Percentiles rank a stretch among this genome's conserved stretches.
phyloP scores from a whole-genome alignment of 225 moss, liverwort and hornwort genomes.

The Anthoceros angustus region DNA sequence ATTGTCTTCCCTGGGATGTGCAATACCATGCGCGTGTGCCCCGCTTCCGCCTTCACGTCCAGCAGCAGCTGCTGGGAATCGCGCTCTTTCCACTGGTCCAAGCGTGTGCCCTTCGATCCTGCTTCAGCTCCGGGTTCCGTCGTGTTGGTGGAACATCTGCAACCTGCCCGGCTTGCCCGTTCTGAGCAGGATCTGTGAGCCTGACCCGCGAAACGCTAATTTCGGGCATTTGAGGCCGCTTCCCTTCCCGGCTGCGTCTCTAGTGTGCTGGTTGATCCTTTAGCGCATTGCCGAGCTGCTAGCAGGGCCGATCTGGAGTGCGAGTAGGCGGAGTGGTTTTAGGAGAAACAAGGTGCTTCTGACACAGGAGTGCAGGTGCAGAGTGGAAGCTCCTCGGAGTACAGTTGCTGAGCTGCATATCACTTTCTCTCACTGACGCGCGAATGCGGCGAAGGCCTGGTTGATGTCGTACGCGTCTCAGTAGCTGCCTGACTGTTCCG shows the following conservation, averaged over 20 bases:
- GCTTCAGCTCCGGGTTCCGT: background rate
- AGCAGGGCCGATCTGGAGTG: too few species aligned
- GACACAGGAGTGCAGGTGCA: too few species aligned
- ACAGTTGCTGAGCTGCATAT: too few species aligned
- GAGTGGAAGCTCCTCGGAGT: too few species aligned
- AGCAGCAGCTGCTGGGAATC: background rate
- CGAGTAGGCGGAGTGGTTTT: too few species aligned
- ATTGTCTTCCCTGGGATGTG: background rate
- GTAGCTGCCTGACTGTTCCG: too few species aligned
- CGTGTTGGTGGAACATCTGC: background rate
- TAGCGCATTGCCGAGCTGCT: too few species aligned
- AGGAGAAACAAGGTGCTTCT: too few species aligned
- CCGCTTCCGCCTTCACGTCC: slow-evolving; percentile 1
- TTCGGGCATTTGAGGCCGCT: background rate
- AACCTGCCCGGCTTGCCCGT: background rate
- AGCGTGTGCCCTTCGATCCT: slow-evolving; percentile 3
- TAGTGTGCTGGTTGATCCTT: too few species aligned
- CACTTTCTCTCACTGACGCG: background rate
- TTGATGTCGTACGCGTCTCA: background rate
- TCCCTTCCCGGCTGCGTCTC: too few species aligned
- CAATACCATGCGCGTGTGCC: slow-evolving; percentile 2
- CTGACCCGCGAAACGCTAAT: background rate
- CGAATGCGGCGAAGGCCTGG: background rate
- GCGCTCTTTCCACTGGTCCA: background rate
- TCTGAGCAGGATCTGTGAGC: background rate